Conservation (phyloP, 768 basidiomycete species). For the Panus rudis region DNA sequence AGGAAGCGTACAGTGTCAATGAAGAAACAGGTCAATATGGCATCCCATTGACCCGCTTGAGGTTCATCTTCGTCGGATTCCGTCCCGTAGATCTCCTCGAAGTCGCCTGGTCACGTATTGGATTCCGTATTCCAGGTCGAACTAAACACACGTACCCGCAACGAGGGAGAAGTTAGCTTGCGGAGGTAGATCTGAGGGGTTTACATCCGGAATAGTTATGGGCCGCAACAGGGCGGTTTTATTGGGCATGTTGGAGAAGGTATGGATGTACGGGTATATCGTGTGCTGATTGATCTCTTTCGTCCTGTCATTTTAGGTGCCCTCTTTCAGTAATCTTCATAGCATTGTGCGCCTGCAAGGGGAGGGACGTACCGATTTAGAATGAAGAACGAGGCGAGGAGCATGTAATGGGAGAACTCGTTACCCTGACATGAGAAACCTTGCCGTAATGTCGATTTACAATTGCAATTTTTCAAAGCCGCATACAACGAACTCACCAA, state of each 20-base stretch:
- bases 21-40: constrained; percentile 93
- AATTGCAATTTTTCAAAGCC: neutral
- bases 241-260: constrained; percentile 76
- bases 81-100: constrained; percentile 82
- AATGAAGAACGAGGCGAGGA: constrained; percentile 82
- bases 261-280: constrained; percentile 87
- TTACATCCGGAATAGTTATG: constrained; percentile 76
- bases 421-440: constrained; percentile 92
- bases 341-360: no score
- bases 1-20: constrained; percentile 72
- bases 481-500: constrained; percentile 41
- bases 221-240: constrained; percentile 55
- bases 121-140: no score
- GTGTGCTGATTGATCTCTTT: constrained; percentile 59
- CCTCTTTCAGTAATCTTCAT: no score
- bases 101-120: constrained; percentile 54
- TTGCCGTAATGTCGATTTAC: constrained; percentile 21
- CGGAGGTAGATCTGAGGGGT: constrained; percentile 59
- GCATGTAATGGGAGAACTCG: constrained; percentile 95
- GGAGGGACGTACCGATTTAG: constrained; percentile 78
- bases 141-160: constrained; percentile 52
- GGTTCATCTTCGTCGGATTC: constrained; percentile 47
- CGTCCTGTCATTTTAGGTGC: no score
- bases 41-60: constrained; percentile 79
- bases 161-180: constrained; percentile 75